Evolutionary conservation across 805 yeast species (phyloP).

Genomic region (Wickerhamiella sorbophila): DNA sequence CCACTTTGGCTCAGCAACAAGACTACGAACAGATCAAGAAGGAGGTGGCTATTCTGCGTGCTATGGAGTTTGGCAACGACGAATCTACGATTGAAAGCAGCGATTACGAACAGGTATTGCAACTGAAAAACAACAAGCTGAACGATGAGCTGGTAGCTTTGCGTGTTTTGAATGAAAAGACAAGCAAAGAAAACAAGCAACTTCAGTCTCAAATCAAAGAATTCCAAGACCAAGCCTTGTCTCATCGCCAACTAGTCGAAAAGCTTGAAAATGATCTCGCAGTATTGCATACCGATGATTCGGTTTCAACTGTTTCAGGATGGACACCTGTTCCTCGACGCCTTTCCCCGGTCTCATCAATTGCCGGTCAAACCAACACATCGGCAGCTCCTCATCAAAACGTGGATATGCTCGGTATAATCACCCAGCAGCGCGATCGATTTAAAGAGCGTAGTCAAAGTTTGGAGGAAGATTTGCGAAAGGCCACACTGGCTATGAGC

Average conservation of each 20-base stretch:
- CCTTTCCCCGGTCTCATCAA: slow-evolving; percentile 25
- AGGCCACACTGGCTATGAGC: slow-evolving; percentile 36
- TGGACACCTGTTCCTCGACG: slow-evolving; percentile 28
- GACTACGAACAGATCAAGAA: slow-evolving; percentile 71
- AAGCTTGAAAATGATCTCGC: slow-evolving; percentile 63
- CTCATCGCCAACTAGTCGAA: slow-evolving; percentile 34
- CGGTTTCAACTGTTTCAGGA: slow-evolving; percentile 25
- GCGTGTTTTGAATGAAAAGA: slow-evolving; percentile 28
- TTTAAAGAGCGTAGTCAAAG: slow-evolving; percentile 73
- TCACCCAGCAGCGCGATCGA: slow-evolving; percentile 90
- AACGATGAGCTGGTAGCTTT: slow-evolving; percentile 7
- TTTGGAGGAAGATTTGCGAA: slow-evolving; percentile 66
- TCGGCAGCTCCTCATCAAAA: slow-evolving; percentile 9
- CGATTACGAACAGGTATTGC: slow-evolving; percentile 3
- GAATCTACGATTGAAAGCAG: background rate
- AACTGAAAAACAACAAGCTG: slow-evolving; percentile 7
- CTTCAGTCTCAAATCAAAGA: slow-evolving; percentile 15
- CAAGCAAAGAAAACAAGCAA: slow-evolving; percentile 33
- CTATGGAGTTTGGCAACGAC: slow-evolving; percentile 40
- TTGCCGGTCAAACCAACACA: slow-evolving; percentile 7
- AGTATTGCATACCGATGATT: slow-evolving; percentile 12
- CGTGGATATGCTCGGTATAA: slow-evolving; percentile 52
- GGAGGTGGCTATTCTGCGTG: slow-evolving; percentile 54
- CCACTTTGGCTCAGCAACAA: slow-evolving; percentile 10
- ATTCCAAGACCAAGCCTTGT: slow-evolving; percentile 20